These are phyloP conservation scores for Penicillium atrosanguineum DNA, from an alignment of 495 filamentous ascomycete genomes.

Conservation along the genomic window DNA sequence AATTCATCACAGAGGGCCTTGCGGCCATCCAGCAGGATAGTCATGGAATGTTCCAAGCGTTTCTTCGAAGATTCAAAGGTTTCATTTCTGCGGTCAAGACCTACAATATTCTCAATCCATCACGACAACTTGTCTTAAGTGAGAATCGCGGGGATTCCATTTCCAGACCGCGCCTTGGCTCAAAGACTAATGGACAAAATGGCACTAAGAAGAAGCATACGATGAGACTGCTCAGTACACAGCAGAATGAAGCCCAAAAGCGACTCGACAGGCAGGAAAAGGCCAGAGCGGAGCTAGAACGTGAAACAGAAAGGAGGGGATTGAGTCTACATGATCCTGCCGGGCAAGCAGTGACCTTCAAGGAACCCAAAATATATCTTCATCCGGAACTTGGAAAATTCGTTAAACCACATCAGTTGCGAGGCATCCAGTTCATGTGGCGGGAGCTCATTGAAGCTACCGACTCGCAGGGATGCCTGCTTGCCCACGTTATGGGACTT, in stretches of 20 bases:
- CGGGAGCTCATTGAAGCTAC: conserved; percentile 65
- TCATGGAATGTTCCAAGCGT: not conserved
- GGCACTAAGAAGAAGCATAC: conserved; percentile 13
- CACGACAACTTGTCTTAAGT: not conserved
- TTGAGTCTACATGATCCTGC: conserved; percentile 37
- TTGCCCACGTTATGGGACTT: conserved; percentile 91
- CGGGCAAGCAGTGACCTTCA: conserved; percentile 66
- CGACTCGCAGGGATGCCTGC: conserved; percentile 68
- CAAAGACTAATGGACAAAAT: not conserved
- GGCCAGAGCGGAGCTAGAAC: conserved; percentile 41
- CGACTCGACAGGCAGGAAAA: conserved; percentile 46
- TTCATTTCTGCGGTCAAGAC: not conserved
- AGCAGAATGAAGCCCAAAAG: conserved; percentile 40
- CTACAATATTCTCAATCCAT: not conserved
- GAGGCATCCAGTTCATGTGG: conserved; percentile 88
- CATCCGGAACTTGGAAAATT: conserved; percentile 41
- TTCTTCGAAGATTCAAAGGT: conserved; percentile 2
- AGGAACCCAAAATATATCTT: conserved; percentile 58
- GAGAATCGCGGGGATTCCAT: not conserved
- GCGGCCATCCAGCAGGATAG: not conserved
- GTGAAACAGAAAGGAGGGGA: conserved; percentile 34
- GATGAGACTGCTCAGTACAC: conserved; percentile 46
- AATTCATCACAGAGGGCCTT: not conserved
- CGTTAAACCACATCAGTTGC: conserved; percentile 61
- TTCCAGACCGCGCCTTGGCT: not conserved